Percentiles rank a stretch among this genome's conserved stretches.
These are phyloP conservation scores for Marchantia paleacea DNA, from an alignment of 225 moss, liverwort and hornwort genomes.

Conservation along the genomic window DNA sequence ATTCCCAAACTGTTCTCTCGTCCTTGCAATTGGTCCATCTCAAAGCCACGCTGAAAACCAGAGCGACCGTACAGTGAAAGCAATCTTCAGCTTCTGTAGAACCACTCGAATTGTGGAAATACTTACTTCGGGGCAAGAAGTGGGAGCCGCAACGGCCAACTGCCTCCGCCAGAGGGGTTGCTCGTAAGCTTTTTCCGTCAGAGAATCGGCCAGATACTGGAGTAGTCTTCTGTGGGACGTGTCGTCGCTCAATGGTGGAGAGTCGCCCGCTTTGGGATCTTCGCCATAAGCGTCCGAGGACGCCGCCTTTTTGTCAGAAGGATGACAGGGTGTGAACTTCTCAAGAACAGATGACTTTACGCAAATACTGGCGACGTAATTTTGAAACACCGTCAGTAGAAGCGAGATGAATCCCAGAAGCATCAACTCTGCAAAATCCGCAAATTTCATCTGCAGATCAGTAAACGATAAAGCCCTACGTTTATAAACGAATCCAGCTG, in stretches of 20 bases:
- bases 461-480: not conserved
- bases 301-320: not conserved
- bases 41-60: too few species aligned
- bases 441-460: not conserved
- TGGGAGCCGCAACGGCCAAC: not conserved
- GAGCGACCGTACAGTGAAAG: too few species aligned
- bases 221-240: conserved; percentile 22
- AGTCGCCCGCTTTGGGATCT: not conserved
- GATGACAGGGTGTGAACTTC: conserved; percentile 28
- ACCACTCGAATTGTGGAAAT: not conserved
- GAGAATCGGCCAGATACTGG: not conserved
- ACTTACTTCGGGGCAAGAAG: not conserved
- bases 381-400: conserved; percentile 49
- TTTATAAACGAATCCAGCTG: not conserved
- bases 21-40: too few species aligned
- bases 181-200: not conserved
- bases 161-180: not conserved
- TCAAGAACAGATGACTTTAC: conserved; percentile 26
- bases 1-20: not conserved
- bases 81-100: too few species aligned
- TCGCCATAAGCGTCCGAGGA: not conserved
- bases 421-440: conserved; percentile 65
- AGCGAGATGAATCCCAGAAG: conserved; percentile 74
- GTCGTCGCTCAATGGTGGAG: not conserved
- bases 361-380: conserved; percentile 39